phyloP scores from a whole-genome alignment of 176 grass and related monocot species.

The Phragmites australis region DNA sequence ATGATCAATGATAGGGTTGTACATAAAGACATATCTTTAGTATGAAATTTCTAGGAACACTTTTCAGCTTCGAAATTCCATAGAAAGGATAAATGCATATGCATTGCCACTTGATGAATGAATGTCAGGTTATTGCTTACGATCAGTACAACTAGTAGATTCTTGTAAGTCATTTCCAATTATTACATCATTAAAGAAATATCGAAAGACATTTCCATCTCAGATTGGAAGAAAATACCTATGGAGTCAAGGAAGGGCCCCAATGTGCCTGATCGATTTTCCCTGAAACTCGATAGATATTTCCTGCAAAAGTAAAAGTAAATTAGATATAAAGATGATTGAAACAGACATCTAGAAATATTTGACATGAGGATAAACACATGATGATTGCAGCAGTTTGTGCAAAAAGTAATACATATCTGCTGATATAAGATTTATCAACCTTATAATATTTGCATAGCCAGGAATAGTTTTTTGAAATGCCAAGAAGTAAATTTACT shows the following conservation, averaged over 20 bases:
- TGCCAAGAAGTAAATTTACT: not conserved
- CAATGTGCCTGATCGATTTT: constrained; percentile 53
- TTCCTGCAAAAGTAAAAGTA: constrained; percentile 56
- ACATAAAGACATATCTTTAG: not conserved
- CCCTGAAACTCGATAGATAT: constrained; percentile 80
- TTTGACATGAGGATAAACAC: constrained; percentile 5
- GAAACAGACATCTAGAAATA: not conserved
- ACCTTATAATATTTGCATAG: not conserved
- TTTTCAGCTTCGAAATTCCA: not conserved
- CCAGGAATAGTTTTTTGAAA: too few relatives aligned
- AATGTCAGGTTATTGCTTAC: not conserved
- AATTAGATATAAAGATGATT: not conserved
- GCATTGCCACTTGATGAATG: not conserved
- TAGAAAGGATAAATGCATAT: not conserved
- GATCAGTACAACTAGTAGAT: constrained; percentile 14
- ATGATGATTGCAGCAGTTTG: not conserved
- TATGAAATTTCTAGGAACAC: not conserved
- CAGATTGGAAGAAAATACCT: constrained; percentile 42
- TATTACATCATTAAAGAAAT: constrained; percentile 7
- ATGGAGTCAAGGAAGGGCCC: constrained; percentile 71
- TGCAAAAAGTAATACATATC: constrained; percentile 6
- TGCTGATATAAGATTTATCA: not conserved
- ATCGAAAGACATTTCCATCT: not conserved
- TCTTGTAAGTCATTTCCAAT: not conserved
- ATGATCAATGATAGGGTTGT: not conserved